Conservation (phyloP, 2,329 filamentous ascomycete species). For the Epichloe sp. region DNA sequence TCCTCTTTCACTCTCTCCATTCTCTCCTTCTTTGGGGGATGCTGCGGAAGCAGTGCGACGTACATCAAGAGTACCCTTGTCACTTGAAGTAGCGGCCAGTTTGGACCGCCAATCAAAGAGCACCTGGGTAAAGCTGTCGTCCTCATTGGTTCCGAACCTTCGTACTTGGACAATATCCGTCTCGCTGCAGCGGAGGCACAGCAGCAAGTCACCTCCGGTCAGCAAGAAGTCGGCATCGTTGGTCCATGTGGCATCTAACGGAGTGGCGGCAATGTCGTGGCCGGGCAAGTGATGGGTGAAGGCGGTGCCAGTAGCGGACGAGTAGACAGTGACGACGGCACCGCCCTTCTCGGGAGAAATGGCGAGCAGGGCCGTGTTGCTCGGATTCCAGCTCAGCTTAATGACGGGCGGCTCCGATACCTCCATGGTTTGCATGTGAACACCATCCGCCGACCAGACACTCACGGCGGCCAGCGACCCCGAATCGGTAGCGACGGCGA, state of each 20-base stretch:
- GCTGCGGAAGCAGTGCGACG: slow-evolving; percentile 15
- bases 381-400: slow-evolving; percentile 48
- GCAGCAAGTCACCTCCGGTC: slow-evolving; percentile 42
- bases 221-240: slow-evolving; percentile 44
- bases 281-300: slow-evolving; percentile 34
- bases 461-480: slow-evolving; percentile 38
- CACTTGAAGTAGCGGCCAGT: slow-evolving; percentile 44
- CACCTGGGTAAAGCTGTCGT: slow-evolving; percentile 41
- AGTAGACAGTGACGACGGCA: slow-evolving; percentile 43
- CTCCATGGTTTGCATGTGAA: slow-evolving; percentile 38
- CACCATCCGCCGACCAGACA: slow-evolving; percentile 42
- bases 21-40: background rate
- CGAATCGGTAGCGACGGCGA: slow-evolving; percentile 46
- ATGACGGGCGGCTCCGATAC: slow-evolving; percentile 47
- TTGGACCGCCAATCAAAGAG: slow-evolving; percentile 41
- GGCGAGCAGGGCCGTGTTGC: slow-evolving; percentile 39
- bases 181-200: slow-evolving; percentile 34
- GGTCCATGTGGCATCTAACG: slow-evolving; percentile 47
- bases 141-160: slow-evolving; percentile 39
- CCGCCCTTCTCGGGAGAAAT: slow-evolving; percentile 45
- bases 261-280: slow-evolving; percentile 37
- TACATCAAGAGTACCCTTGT: slow-evolving; percentile 48
- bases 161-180: slow-evolving; percentile 30
- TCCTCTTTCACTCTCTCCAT: background rate
- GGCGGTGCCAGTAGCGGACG: slow-evolving; percentile 28